Conservation (phyloP, 306 rosid species). For the Malus orientalis region DNA sequence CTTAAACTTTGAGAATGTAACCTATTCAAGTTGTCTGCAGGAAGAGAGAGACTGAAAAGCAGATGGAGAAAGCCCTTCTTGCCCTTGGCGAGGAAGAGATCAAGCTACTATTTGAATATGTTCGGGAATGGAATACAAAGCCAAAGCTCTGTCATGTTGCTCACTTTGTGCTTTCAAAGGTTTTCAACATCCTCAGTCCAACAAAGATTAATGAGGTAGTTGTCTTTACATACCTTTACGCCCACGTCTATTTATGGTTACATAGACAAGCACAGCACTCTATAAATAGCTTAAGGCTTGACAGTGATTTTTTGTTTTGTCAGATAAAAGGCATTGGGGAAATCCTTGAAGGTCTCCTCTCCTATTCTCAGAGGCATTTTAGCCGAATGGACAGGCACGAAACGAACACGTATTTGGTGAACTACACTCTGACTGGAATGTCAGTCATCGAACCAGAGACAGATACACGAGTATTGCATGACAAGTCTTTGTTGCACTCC, state of each 20-base stretch:
- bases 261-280: not conserved
- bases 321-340: constrained; percentile 81
- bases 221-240: not conserved
- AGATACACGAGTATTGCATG: constrained; percentile 22
- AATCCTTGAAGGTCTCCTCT: constrained; percentile 72
- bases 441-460: constrained; percentile 77
- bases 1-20: not conserved
- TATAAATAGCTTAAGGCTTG: not conserved
- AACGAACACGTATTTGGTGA: constrained; percentile 70
- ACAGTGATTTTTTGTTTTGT: not conserved
- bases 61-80: constrained; percentile 48
- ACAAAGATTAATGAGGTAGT: constrained; percentile 59
- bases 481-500: constrained; percentile 20
- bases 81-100: constrained; percentile 57
- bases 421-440: constrained; percentile 71
- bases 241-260: not conserved
- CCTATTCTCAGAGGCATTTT: constrained; percentile 83
- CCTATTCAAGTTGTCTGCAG: constrained; percentile 42
- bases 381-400: constrained; percentile 82
- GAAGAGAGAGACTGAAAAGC: constrained; percentile 50
- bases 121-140: constrained; percentile 89
- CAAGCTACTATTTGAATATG: constrained; percentile 47
- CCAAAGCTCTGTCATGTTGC: constrained; percentile 85
- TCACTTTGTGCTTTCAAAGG: constrained; percentile 65
- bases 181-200: constrained; percentile 71